phyloP scores from a whole-genome alignment of 2,329 filamentous ascomycete genomes.

The Tolypocladium capitatum region DNA sequence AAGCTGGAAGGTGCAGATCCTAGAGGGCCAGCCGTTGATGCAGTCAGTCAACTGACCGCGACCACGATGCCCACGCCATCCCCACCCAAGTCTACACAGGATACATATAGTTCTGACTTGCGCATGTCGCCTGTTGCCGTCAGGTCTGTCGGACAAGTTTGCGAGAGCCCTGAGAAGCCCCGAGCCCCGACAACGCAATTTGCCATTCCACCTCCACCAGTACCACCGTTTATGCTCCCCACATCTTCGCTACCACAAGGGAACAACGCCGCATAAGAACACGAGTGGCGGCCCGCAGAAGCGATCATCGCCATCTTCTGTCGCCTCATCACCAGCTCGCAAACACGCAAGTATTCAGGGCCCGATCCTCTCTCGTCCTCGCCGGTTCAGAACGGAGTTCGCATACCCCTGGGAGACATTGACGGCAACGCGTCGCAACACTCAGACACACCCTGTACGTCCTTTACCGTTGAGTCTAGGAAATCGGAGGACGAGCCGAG shows the following conservation, averaged over 20 bases:
- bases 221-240: slow-evolving; percentile 4
- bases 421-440: slow-evolving; percentile 10
- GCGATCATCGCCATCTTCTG: not conserved
- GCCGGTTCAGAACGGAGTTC: not conserved
- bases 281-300: slow-evolving; percentile 4
- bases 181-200: not conserved
- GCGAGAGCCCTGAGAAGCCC: not conserved
- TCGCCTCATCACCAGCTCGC: slow-evolving; percentile 1
- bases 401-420: slow-evolving; percentile 10
- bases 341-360: slow-evolving; percentile 7
- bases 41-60: slow-evolving; percentile 30
- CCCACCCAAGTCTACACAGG: slow-evolving; percentile 14
- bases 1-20: slow-evolving; percentile 44
- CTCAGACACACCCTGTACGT: not conserved
- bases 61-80: slow-evolving; percentile 23
- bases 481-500: not conserved
- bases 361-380: not conserved
- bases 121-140: not conserved
- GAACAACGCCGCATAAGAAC: not conserved
- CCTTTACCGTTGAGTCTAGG: not conserved
- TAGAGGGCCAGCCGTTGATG: slow-evolving; percentile 26
- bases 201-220: not conserved
- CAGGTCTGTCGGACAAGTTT: not conserved
- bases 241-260: slow-evolving; percentile 4
- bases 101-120: slow-evolving; percentile 1